These are phyloP conservation scores for Scutellaria galericulata DNA, from an alignment of 257 asterid genomes.

Conservation along the genomic window DNA sequence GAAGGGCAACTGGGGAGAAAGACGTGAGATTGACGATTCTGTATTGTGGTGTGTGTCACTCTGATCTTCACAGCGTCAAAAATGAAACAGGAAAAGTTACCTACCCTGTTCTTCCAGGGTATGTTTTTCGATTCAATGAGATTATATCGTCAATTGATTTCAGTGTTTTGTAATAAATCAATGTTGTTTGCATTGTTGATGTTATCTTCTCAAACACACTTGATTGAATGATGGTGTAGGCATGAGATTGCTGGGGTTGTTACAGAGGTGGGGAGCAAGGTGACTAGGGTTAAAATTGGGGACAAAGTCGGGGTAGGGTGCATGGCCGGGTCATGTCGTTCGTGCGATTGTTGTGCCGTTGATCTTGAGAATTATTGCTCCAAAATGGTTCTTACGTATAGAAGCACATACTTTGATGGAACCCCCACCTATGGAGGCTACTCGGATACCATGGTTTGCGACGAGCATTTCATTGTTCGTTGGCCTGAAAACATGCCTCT, in stretches of 20 bases:
- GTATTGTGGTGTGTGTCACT: conserved; percentile 45
- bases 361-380: conserved; percentile 42
- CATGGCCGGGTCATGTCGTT: conserved; percentile 42
- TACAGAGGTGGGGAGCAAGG: conserved; percentile 40
- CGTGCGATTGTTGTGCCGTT: conserved; percentile 33
- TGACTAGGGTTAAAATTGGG: conserved; percentile 33
- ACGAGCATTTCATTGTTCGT: conserved; percentile 31
- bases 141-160: no score
- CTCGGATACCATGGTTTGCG: conserved; percentile 43
- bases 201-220: neutral
- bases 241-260: conserved; percentile 44
- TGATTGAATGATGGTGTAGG: conserved; percentile 16
- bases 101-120: conserved; percentile 41
- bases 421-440: conserved; percentile 46
- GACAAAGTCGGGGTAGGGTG: no score
- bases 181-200: no score
- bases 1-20: conserved; percentile 42
- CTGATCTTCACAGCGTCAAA: conserved; percentile 46
- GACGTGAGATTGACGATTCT: conserved; percentile 44
- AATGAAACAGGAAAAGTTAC: conserved; percentile 38
- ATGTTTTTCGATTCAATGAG: neutral
- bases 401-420: conserved; percentile 43
- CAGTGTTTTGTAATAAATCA: no score
- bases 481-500: conserved; percentile 46
- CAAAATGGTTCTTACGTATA: conserved; percentile 42